Conservation (phyloP, 2,329 filamentous ascomycete species). For the Claviceps sp. region DNA sequence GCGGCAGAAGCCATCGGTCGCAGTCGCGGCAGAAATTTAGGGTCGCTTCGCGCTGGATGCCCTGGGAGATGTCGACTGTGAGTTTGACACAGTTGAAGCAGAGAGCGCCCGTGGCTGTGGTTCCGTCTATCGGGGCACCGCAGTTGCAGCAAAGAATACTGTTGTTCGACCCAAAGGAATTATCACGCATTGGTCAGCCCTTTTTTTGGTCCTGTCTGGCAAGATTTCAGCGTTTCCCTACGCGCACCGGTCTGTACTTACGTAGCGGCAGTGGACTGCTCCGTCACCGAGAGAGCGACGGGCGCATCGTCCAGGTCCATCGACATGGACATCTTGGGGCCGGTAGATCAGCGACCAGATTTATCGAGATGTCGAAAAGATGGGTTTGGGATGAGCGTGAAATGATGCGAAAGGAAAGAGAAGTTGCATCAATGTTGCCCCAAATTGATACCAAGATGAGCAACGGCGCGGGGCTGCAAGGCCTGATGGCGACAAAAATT, state of each 20-base stretch:
- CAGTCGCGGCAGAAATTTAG: constrained; percentile 90
- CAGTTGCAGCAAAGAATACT: constrained; percentile 93
- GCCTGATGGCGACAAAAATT: background rate
- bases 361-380: background rate
- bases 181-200: background rate
- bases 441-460: background rate
- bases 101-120: constrained; percentile 68
- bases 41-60: constrained; percentile 80
- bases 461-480: background rate
- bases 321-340: constrained; percentile 25
- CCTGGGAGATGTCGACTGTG: constrained; percentile 82
- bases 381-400: background rate
- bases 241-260: constrained; percentile 14
- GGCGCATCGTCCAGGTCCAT: constrained; percentile 32
- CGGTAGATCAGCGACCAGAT: constrained; percentile 4
- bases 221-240: background rate
- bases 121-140: constrained; percentile 89
- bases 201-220: background rate
- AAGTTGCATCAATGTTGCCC: background rate
- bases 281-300: constrained; percentile 21
- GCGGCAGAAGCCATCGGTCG: constrained; percentile 84
- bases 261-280: constrained; percentile 25
- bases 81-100: constrained; percentile 95
- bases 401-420: background rate
- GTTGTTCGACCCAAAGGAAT: constrained; percentile 6